A percentile compares a stretch with the other conserved stretches of the same genome.
phyloP scores from a whole-genome alignment of 345 rosid species.

The Salix arbutifolia region DNA sequence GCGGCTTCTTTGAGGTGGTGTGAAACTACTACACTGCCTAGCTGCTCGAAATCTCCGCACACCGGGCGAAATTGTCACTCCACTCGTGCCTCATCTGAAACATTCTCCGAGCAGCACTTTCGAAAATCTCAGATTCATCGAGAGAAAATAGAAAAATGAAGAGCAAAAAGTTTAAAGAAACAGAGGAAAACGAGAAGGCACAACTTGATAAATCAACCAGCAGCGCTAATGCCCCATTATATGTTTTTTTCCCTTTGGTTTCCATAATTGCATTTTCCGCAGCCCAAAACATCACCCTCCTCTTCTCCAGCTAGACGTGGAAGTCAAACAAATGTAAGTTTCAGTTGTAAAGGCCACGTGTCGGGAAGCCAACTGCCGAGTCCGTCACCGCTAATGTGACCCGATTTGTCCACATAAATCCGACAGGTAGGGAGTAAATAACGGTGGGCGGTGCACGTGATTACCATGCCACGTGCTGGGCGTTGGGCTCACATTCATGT shows the following conservation, averaged over 20 bases:
- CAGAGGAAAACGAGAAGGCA: neutral
- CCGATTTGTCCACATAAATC: constrained; percentile 1
- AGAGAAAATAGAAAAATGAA: neutral
- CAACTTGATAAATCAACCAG: neutral
- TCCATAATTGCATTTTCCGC: neutral
- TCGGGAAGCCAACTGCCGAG: neutral
- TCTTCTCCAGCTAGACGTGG: neutral
- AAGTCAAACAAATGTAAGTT: neutral
- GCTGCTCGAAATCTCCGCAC: neutral
- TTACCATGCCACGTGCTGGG: neutral
- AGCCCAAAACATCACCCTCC: neutral
- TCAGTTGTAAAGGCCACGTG: constrained; percentile 17
- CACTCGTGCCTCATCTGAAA: neutral
- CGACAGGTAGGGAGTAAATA: constrained; percentile 15
- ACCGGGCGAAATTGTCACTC: neutral
- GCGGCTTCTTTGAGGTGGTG: neutral
- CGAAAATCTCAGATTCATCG: neutral
- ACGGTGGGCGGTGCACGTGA: constrained; percentile 20
- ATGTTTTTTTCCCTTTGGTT: neutral
- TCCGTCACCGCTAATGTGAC: constrained; percentile 26
- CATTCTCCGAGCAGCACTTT: neutral
- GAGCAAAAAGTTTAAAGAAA: neutral
- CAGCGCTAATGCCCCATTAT: neutral
- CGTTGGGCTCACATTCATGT: constrained; percentile 7
- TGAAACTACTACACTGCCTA: neutral